Base-by-base conservation (phyloP, 192 early-diverging fungal genomes). In the Coemansia sp. region DNA sequence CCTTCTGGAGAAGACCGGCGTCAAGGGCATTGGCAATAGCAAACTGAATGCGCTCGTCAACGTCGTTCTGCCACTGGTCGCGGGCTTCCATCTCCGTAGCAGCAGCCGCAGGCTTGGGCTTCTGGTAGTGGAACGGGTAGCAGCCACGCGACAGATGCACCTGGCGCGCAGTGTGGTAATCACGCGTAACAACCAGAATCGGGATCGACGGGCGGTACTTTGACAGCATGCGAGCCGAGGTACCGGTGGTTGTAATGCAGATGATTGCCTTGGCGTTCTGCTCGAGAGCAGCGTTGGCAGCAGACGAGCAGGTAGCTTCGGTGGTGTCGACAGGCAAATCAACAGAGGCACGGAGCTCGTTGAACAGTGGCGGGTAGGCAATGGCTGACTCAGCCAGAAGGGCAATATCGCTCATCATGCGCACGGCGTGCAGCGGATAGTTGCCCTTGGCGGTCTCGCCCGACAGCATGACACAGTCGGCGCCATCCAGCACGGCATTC, bases 401-500 rank as follows among this genome's bases (percentile, higher is more conserved):
- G 75, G 93, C 90, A 57, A 96, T 94, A 59, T 90, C 86, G 74
- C 91, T 81, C 95, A 98, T 98, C 85, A 94, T 97, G 45, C 84
- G 75, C 43, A 98, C 92, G 23, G 96, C 90, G 66, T 90, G 83
- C 57, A 92, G 75, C 33, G 96, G 96, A 80, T 94, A 94, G 41
- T 81, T 67, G 11, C 96, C 96, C 82, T 96, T 97, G 57, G 96
- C 96, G 4, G 94, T 97, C 80, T 98, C 96, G 50, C 96, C 96
- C 45, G 93, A 95, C 45, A 99, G 81, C 96, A 99, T 99, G 59
- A 99, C 96, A 70, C 93, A 95, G 83, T 99, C 96, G 40, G 93
- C 90, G 54, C 96, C 96, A 67, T 99, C 96, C 68, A 96, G 77
- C 17, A 99, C 86, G 54, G 96, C 96, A 78, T 99, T 99, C 39